Conservation (phyloP, 1,284 basidiomycete genomes). For the Irpex sp. region DNA sequence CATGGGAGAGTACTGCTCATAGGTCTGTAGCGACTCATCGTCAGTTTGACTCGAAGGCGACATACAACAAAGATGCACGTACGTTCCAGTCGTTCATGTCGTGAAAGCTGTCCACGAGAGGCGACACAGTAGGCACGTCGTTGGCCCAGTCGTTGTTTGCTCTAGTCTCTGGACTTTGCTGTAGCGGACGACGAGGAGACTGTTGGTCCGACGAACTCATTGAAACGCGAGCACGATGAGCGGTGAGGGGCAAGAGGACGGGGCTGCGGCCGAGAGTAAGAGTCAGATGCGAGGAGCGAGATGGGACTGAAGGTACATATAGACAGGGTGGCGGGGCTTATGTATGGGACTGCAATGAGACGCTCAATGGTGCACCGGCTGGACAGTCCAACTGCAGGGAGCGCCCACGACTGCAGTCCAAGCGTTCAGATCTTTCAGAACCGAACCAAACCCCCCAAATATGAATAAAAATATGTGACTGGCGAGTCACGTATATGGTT, state of each 20-base stretch:
- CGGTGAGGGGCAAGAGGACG: not conserved
- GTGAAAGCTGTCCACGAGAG: not conserved
- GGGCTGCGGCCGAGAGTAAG: too few species aligned
- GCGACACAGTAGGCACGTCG: constrained; percentile 1
- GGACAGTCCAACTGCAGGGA: too few species aligned
- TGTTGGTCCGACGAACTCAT: not conserved
- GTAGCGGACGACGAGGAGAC: not conserved
- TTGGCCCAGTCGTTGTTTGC: not conserved
- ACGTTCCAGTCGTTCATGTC: not conserved
- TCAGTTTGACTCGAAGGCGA: not conserved
- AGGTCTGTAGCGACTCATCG: not conserved
- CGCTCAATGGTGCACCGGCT: too few species aligned
- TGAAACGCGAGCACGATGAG: not conserved
- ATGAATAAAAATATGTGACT: not conserved
- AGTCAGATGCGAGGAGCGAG: too few species aligned
- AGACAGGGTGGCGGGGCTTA: too few species aligned
- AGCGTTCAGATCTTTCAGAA: too few species aligned
- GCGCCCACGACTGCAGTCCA: too few species aligned
- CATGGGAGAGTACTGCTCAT: too few species aligned
- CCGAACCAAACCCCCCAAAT: too few species aligned
- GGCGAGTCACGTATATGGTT: not conserved
- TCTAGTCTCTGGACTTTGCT: not conserved
- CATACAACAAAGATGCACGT: not conserved
- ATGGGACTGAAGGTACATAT: too few species aligned
- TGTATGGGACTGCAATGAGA: too few species aligned